Conservation (phyloP, 1,284 basidiomycete genomes). For the Lentinula novae-zelandiae region DNA sequence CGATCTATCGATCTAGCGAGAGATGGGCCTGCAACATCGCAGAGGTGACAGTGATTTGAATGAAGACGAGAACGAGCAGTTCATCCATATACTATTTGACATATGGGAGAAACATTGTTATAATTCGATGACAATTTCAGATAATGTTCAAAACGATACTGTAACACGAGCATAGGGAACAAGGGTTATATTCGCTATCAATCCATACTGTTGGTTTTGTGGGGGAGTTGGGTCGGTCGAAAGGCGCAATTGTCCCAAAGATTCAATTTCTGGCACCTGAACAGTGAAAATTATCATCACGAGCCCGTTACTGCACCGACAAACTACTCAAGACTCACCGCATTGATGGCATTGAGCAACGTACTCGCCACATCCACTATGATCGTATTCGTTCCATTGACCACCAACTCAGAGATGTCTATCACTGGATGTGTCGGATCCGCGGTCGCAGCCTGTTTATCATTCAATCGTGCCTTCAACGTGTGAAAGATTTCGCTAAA, state of each 20-base stretch:
- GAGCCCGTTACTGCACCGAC: neutral
- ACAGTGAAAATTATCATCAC: neutral
- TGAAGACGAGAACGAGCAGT: too few species aligned
- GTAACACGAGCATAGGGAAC: constrained; percentile 16
- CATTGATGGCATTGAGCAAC: constrained; percentile 17
- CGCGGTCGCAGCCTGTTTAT: constrained; percentile 14
- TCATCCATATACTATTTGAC: too few species aligned
- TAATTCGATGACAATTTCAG: too few species aligned
- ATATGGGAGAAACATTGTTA: too few species aligned
- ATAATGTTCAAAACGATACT: neutral
- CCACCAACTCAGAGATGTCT: constrained; percentile 16
- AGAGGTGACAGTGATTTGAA: too few species aligned
- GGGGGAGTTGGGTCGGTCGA: neutral
- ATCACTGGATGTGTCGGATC: constrained; percentile 16
- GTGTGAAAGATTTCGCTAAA: constrained; percentile 18
- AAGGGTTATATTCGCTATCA: constrained; percentile 14
- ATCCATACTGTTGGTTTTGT: constrained; percentile 15
- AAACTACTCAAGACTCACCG: constrained; percentile 7
- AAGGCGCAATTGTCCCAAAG: constrained; percentile 14
- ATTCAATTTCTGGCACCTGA: constrained; percentile 11
- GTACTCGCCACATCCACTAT: constrained; percentile 18
- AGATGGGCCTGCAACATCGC: too few species aligned
- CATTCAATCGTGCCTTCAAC: constrained; percentile 18
- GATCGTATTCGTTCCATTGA: constrained; percentile 13
- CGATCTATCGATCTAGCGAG: too few species aligned